Evolutionary conservation across 73 alveolate species (phyloP), one percentile per base, ranked within the genome.

Genomic region (Effrenium voratum): DNA sequence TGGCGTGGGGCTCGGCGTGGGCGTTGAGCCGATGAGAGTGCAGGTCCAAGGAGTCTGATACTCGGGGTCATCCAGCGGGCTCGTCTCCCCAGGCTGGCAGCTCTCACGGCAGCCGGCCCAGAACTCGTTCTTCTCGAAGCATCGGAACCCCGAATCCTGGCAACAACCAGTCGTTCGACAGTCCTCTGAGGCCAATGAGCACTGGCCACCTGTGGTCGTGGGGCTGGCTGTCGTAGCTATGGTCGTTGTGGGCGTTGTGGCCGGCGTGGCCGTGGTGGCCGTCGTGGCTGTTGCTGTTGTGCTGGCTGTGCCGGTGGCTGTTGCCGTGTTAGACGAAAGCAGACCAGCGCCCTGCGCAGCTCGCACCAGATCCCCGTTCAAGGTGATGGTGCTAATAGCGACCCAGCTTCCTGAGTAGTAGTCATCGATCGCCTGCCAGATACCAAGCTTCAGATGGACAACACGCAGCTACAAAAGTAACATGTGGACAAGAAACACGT

Each of bases 31-130:
- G 82, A 70, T 70, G 82, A 70, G 16, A 46, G 32, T 70, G 82
- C 94, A 85, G 16, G 94, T 32, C 94, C 94, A 85, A 2, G 94
- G 94, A 19, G 94, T 85, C n/a, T 68, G 94, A n/a, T 85, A 85
- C 72, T 85, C 94, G 47, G 66, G 60, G 44, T 80, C 72, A n/a
- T 90, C 97, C 26, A 26, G 66, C 32, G 97, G 97, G 47, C 68
- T 75, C 75, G 47, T 79, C 12, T n/a, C 95, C 2, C 97, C 97
- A 8, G 97, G 87, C n/a, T 66, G 50, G 43, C 97, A 90, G 57
- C 97, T 90, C 52, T 24, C 50, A 24, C 97, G 97, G 59, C 97
- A 90, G 22, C 44, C 60, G 0, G 97, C 97, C 97, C 97, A 90
- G 87, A 68, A 90, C 44, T 90, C 86, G 55, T 90, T 79, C 86